Conservation (phyloP, 305 asterid genomes). For the Fraxinus floribunda region DNA sequence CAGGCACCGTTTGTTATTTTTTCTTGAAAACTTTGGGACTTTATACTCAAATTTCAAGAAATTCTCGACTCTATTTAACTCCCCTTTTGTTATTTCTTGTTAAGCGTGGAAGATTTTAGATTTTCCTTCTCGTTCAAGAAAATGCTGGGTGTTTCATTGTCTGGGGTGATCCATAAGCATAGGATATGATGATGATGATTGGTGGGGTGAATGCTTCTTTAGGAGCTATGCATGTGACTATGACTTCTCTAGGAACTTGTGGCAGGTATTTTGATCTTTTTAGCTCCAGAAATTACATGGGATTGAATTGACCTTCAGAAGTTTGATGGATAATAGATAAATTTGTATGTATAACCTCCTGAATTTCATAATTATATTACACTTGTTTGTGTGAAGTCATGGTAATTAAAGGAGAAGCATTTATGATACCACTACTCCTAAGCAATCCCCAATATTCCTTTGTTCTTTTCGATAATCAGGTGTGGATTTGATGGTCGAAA, state of each 20-base stretch:
- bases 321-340: background rate
- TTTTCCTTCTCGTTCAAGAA: conserved; percentile 23
- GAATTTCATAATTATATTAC: background rate
- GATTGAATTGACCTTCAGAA: conserved; percentile 11
- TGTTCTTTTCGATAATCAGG: conserved; percentile 80
- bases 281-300: conserved; percentile 5
- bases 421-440: conserved; percentile 34
- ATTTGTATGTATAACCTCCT: background rate
- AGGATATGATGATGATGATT: conserved; percentile 25
- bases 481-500: conserved; percentile 57
- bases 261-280: conserved; percentile 32
- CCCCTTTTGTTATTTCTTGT: conserved; percentile 19
- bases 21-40: conserved; percentile 24
- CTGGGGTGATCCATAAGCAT: conserved; percentile 41
- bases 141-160: conserved; percentile 52
- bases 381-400: conserved; percentile 38
- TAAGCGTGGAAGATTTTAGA: conserved; percentile 28
- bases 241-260: conserved; percentile 32
- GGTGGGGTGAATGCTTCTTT: conserved; percentile 38
- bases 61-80: conserved; percentile 23
- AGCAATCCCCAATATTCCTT: conserved; percentile 64
- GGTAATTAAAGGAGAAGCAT: conserved; percentile 44
- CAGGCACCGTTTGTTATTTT: conserved; percentile 31
- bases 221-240: conserved; percentile 27
- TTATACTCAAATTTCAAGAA: conserved; percentile 28